A percentile compares a stretch with the other conserved stretches of the same genome.
These are phyloP conservation scores for Arachnomyces sp. DNA, from an alignment of 2,329 filamentous ascomycete species.

Conservation along the genomic window DNA sequence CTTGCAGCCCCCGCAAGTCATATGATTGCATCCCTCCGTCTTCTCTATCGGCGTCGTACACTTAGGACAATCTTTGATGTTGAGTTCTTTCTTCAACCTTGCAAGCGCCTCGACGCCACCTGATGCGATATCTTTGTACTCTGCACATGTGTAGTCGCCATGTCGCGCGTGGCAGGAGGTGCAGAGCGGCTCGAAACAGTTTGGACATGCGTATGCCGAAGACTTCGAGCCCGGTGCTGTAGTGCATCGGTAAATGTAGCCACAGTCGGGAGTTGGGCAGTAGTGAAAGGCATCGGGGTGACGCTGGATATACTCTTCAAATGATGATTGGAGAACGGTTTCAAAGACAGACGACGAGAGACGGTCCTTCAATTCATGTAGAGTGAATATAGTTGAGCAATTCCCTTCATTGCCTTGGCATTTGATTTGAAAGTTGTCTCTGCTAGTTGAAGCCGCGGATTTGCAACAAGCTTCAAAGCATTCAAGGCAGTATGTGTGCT, in stretches of 20 bases:
- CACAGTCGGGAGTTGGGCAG: slow-evolving; percentile 41
- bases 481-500: slow-evolving; percentile 15
- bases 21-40: slow-evolving; percentile 13
- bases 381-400: slow-evolving; percentile 14
- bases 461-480: slow-evolving; percentile 15
- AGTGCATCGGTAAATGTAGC: slow-evolving; percentile 32
- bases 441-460: slow-evolving; percentile 12
- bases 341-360: slow-evolving; percentile 30
- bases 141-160: slow-evolving; percentile 15
- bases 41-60: slow-evolving; percentile 21
- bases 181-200: slow-evolving; percentile 23
- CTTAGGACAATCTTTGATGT: slow-evolving; percentile 20
- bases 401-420: slow-evolving; percentile 14
- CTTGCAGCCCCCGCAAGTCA: slow-evolving; percentile 12
- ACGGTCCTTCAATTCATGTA: slow-evolving; percentile 16
- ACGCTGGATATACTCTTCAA: slow-evolving; percentile 27
- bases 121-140: slow-evolving; percentile 17
- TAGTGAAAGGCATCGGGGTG: slow-evolving; percentile 27
- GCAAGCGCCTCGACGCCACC: slow-evolving; percentile 13
- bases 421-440: slow-evolving; percentile 7
- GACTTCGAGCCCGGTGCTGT: slow-evolving; percentile 3
- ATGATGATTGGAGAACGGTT: slow-evolving; percentile 30
- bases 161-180: slow-evolving; percentile 18
- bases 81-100: slow-evolving; percentile 10
- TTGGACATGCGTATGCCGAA: slow-evolving; percentile 25